Evolutionary conservation across 2,329 filamentous ascomycete species (phyloP).

Genomic region (Aspergillus intermedius): DNA sequence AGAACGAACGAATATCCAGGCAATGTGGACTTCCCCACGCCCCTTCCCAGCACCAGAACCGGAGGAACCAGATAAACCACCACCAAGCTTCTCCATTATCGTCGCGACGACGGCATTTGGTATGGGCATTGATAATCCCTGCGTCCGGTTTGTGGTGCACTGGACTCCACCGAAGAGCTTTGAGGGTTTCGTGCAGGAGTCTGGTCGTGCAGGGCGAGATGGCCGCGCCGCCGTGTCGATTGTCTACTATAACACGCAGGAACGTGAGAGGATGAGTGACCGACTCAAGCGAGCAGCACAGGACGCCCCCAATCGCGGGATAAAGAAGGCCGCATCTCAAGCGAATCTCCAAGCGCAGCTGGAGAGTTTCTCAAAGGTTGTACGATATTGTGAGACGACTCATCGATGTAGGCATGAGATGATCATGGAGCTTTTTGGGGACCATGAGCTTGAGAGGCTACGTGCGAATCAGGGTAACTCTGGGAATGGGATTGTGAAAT

Average conservation of each 20-base stretch:
- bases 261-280: constrained; percentile 64
- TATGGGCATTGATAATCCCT: constrained; percentile 95
- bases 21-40: constrained; percentile 32
- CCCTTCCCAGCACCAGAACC: background rate
- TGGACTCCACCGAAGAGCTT: constrained; percentile 93
- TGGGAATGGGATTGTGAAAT: background rate
- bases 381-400: constrained; percentile 75
- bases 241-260: constrained; percentile 83
- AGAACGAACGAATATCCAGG: constrained; percentile 56
- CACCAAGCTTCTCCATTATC: constrained; percentile 75
- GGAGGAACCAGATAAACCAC: constrained; percentile 10
- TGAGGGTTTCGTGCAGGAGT: constrained; percentile 94
- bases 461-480: constrained; percentile 11
- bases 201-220: constrained; percentile 82
- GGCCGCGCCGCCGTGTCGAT: constrained; percentile 82
- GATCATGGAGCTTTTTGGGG: constrained; percentile 73
- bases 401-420: constrained; percentile 65
- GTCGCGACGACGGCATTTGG: constrained; percentile 94
- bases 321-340: constrained; percentile 32
- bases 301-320: constrained; percentile 27
- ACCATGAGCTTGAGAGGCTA: constrained; percentile 39
- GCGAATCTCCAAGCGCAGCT: constrained; percentile 42
- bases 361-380: constrained; percentile 60
- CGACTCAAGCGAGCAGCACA: constrained; percentile 44
- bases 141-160: constrained; percentile 90